These are phyloP conservation scores for Dendrocalamus sinicus DNA, from an alignment of 176 grass and related monocot genomes.

Conservation along the genomic window DNA sequence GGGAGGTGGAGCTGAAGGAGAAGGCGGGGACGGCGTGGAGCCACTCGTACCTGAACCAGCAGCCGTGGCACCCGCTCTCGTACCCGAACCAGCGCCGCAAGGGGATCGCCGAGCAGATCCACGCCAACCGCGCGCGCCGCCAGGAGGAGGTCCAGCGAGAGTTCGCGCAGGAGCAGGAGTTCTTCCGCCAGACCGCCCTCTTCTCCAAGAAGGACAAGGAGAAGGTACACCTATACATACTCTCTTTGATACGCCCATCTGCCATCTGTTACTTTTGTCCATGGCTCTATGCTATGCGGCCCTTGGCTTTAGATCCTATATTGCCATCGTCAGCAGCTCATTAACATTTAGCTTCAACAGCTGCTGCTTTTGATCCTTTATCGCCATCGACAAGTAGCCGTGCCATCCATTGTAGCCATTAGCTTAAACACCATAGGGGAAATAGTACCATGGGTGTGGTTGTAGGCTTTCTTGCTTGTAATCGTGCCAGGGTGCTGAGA, in stretches of 20 bases:
- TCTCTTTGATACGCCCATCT: neutral
- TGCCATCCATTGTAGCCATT: neutral
- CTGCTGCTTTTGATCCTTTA: neutral
- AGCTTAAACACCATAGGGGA: neutral
- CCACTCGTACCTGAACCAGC: constrained; percentile 95
- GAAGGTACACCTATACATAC: constrained; percentile 57
- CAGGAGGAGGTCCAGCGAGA: constrained; percentile 79
- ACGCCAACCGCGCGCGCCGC: constrained; percentile 60
- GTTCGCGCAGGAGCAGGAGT: constrained; percentile 98
- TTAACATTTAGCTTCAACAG: neutral
- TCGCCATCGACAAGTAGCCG: neutral
- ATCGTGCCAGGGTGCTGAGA: neutral
- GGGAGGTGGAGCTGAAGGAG: constrained; percentile 91
- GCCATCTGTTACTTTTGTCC: neutral
- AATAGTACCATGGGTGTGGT: neutral
- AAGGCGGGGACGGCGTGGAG: constrained; percentile 97
- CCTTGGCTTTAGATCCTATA: neutral
- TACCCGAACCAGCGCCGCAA: constrained; percentile 98
- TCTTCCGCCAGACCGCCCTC: constrained; percentile 91
- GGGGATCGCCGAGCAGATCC: constrained; percentile 97
- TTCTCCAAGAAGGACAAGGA: constrained; percentile 97
- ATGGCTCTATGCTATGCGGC: neutral
- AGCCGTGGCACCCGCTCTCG: constrained; percentile 93
- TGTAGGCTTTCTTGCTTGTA: neutral
- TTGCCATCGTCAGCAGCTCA: neutral